phyloP scores from a whole-genome alignment of 805 yeast genomes.

The Candida incommunis region DNA sequence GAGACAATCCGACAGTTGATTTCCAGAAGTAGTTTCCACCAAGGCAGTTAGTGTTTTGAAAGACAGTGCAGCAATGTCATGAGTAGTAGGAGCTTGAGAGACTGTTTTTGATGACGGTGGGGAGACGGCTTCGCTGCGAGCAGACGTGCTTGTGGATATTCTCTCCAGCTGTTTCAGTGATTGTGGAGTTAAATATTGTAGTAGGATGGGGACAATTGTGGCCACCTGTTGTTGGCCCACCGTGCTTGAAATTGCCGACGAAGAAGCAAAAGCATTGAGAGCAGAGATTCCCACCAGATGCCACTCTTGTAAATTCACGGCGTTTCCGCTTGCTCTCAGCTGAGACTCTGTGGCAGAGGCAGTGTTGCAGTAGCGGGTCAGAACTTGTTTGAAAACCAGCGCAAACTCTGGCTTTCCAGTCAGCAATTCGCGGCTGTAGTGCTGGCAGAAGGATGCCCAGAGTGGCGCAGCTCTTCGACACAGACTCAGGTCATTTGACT shows the following conservation, averaged over 20 bases:
- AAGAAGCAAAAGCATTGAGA: slow-evolving; percentile 23
- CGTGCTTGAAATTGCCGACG: slow-evolving; percentile 20
- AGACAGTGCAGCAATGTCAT: neutral
- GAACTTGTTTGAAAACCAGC: slow-evolving; percentile 27
- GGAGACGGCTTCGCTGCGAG: neutral
- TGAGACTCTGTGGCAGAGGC: slow-evolving; percentile 6
- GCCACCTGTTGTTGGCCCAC: slow-evolving; percentile 16
- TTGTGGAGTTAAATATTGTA: slow-evolving; percentile 10
- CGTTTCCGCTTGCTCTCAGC: slow-evolving; percentile 15
- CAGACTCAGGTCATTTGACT: slow-evolving; percentile 46
- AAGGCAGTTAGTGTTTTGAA: slow-evolving; percentile 45
- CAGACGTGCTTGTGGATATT: neutral
- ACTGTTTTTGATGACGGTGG: neutral
- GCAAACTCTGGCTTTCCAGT: slow-evolving; percentile 51
- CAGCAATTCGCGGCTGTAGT: slow-evolving; percentile 48
- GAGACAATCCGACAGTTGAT: neutral
- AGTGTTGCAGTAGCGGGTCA: slow-evolving; percentile 1
- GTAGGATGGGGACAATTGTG: slow-evolving; percentile 14
- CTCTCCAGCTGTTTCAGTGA: neutral
- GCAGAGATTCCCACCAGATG: slow-evolving; percentile 31
- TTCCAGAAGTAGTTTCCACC: slow-evolving; percentile 16
- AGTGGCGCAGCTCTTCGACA: slow-evolving; percentile 26
- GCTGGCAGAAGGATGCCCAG: slow-evolving; percentile 27
- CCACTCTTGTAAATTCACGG: slow-evolving; percentile 25
- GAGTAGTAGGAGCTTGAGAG: neutral